Conservation (phyloP, 2,329 filamentous ascomycete genomes). For the Colletotrichum sp. region DNA sequence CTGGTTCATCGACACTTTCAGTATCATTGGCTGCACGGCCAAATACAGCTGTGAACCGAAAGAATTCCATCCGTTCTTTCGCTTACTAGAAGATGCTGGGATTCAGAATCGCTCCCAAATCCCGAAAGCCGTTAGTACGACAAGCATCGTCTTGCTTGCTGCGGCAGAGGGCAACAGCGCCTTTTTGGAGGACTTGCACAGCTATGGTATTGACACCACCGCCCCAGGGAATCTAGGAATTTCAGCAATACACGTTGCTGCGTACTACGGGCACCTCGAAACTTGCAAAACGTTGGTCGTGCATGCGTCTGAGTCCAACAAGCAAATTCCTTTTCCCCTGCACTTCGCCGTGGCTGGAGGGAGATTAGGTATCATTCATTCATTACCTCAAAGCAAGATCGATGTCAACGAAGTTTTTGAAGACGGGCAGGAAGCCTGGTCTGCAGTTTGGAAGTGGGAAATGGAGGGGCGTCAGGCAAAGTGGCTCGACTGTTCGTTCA, state of each 20-base stretch:
- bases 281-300: not conserved
- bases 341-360: not conserved
- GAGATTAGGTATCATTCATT: not conserved
- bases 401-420: not conserved
- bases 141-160: not conserved
- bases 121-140: not conserved
- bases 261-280: not conserved
- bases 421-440: not conserved
- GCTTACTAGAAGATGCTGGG: not conserved
- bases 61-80: not conserved
- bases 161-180: not conserved
- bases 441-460: too few relatives aligned
- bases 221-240: not conserved
- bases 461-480: rapidly evolving
- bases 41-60: not conserved
- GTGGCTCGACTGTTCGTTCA: not conserved
- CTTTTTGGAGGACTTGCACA: not conserved
- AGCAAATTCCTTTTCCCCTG: rapidly evolving
- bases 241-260: not conserved
- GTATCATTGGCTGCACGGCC: not conserved
- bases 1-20: not conserved
- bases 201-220: not conserved
- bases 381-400: not conserved
- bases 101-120: not conserved
- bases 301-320: not conserved